phyloP scores from a whole-genome alignment of 495 filamentous ascomycete species.

The Penicillium herquei region DNA sequence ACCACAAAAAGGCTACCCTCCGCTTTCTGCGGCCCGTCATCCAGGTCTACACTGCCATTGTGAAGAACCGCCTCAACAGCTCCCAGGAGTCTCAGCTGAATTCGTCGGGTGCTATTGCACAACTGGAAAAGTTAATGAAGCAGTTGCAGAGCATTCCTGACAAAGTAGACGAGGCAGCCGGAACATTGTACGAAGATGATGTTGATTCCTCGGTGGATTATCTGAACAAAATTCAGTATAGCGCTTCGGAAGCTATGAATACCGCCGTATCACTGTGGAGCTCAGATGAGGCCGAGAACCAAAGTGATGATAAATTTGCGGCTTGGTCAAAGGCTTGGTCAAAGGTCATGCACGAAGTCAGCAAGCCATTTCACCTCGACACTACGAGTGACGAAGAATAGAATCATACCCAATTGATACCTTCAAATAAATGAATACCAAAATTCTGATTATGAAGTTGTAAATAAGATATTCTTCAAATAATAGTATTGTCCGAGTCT shows the following conservation, averaged over 20 bases:
- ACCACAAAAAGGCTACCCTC: constrained; percentile 37
- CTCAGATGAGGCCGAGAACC: constrained; percentile 9
- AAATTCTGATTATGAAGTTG: too few species aligned
- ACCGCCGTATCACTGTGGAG: constrained; percentile 28
- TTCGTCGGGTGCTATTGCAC: constrained; percentile 13
- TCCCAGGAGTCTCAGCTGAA: constrained; percentile 15
- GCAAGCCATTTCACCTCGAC: constrained; percentile 25
- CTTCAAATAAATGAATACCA: background rate
- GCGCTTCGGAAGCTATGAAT: constrained; percentile 31
- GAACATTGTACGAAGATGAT: constrained; percentile 46
- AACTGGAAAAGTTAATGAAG: constrained; percentile 32
- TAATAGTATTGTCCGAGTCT: too few species aligned
- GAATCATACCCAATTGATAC: background rate
- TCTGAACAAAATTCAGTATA: constrained; percentile 26
- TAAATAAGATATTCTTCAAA: too few species aligned
- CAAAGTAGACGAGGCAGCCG: constrained; percentile 48
- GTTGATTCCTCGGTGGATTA: constrained; percentile 24
- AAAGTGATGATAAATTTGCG: constrained; percentile 45
- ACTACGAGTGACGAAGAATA: background rate
- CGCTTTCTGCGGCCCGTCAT: constrained; percentile 42
- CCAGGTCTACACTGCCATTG: constrained; percentile 42
- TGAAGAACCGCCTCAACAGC: constrained; percentile 36
- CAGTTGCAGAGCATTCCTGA: constrained; percentile 41
- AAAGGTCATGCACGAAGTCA: constrained; percentile 45
- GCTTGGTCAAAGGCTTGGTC: constrained; percentile 49